Percentiles rank a stretch among this genome's conserved stretches.
Evolutionary conservation across 306 rosid species (phyloP).

Genomic region (Astragalus glycyphyllos): DNA sequence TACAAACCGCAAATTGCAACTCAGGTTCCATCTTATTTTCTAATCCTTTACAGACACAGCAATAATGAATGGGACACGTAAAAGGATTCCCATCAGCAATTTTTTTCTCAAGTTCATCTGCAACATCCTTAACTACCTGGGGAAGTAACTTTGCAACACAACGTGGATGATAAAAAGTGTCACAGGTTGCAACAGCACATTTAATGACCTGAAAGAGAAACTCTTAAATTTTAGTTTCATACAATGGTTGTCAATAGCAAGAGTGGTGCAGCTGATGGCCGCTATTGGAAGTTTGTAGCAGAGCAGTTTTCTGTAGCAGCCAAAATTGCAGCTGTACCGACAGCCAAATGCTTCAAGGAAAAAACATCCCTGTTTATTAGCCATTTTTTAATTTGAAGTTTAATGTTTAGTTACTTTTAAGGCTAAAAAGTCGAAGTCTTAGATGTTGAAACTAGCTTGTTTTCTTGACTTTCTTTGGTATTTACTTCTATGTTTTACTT

Average conservation of each 20-base stretch:
- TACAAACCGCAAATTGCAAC: constrained; percentile 81
- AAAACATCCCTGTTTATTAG: too few species aligned
- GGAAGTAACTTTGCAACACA: constrained; percentile 72
- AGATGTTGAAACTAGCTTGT: too few species aligned
- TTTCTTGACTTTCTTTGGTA: too few species aligned
- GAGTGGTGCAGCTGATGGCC: too few species aligned
- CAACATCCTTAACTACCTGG: constrained; percentile 49
- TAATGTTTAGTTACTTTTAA: too few species aligned
- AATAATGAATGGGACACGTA: constrained; percentile 82
- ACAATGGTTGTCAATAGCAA: background rate
- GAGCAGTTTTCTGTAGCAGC: too few species aligned
- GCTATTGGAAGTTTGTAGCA: too few species aligned
- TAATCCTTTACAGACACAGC: constrained; percentile 74
- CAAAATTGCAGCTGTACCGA: too few species aligned
- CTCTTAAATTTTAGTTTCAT: constrained; percentile 43
- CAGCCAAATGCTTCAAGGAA: too few species aligned
- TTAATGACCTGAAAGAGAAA: constrained; percentile 65
- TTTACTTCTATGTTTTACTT: too few species aligned
- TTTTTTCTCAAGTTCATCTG: constrained; percentile 63
- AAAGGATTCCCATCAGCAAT: constrained; percentile 64
- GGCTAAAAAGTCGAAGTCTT: too few species aligned
- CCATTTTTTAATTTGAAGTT: too few species aligned
- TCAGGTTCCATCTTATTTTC: constrained; percentile 66
- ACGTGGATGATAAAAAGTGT: constrained; percentile 79
- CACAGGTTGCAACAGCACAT: constrained; percentile 81